phyloP scores from a whole-genome alignment of 106 monocot genomes.

The Phalaenopsis aphrodite region DNA sequence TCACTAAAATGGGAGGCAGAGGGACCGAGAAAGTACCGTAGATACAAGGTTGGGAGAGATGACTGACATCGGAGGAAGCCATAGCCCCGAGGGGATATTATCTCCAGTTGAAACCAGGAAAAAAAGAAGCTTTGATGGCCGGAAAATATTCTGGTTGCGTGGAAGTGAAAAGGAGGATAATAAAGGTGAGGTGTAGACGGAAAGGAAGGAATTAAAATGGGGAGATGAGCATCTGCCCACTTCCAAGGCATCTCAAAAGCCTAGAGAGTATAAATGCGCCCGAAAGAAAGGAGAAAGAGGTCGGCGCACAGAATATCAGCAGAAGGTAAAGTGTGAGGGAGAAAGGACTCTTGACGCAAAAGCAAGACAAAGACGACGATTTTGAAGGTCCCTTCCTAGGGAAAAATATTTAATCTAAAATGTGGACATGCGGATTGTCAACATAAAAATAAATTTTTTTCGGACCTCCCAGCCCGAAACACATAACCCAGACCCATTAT shows the following conservation, averaged over 20 bases:
- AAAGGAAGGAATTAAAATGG: conserved; percentile 28
- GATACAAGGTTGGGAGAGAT: conserved; percentile 25
- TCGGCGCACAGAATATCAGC: conserved; percentile 4
- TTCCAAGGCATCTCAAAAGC: conserved; percentile 37
- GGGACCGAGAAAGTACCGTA: conserved; percentile 24
- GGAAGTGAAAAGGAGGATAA: conserved; percentile 8
- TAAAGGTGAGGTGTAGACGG: conserved; percentile 21
- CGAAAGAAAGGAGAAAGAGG: conserved; percentile 12
- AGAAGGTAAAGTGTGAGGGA: conserved; percentile 10
- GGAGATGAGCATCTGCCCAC: conserved; percentile 13
- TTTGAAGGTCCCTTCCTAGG: no score
- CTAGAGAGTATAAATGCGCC: conserved; percentile 24
- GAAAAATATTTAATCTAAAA: no score
- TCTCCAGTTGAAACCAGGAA: background rate
- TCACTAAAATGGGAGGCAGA: background rate
- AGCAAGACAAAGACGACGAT: background rate
- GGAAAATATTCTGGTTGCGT: background rate
- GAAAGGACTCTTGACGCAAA: conserved; percentile 13
- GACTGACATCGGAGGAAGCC: conserved; percentile 23
- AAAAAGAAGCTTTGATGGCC: conserved; percentile 9
- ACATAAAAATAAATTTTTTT: no score
- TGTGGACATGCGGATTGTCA: no score
- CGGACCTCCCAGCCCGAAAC: no score
- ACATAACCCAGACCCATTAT: no score
- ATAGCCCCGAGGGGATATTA: conserved; percentile 9